phyloP scores from a whole-genome alignment of 2,329 filamentous ascomycete genomes.

The Microsporum canis region DNA sequence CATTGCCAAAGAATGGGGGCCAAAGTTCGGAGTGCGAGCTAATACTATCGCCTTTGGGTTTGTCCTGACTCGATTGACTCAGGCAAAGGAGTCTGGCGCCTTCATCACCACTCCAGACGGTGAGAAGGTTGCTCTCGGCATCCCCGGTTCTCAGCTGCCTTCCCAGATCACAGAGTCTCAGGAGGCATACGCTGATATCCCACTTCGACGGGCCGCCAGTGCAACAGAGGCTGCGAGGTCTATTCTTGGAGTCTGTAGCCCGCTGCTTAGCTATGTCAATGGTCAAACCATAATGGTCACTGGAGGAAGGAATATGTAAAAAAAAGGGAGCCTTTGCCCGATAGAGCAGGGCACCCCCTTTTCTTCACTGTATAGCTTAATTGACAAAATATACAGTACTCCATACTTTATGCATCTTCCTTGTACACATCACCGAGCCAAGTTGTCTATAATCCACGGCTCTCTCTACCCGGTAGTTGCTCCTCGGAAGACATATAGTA shows the following conservation, averaged over 20 bases:
- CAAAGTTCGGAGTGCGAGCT: constrained; percentile 64
- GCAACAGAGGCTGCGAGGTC: constrained; percentile 69
- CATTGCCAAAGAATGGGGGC: constrained; percentile 87
- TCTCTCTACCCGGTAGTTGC: neutral
- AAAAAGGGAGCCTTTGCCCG: neutral
- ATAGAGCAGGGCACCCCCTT: neutral
- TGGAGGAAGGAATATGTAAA: constrained; percentile 56
- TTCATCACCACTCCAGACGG: constrained; percentile 68
- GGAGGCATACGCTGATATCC: constrained; percentile 55
- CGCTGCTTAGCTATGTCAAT: constrained; percentile 71
- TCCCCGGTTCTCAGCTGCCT: constrained; percentile 49
- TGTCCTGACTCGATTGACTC: constrained; percentile 69
- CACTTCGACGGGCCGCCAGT: constrained; percentile 62
- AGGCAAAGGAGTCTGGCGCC: constrained; percentile 71
- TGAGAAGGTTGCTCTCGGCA: constrained; percentile 61
- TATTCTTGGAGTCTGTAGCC: constrained; percentile 68
- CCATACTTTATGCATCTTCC: neutral
- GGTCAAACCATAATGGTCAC: constrained; percentile 83
- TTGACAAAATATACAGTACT: neutral
- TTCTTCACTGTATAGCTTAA: neutral
- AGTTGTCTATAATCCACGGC: neutral
- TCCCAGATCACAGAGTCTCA: constrained; percentile 19
- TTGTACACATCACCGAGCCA: neutral
- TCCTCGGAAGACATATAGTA: neutral
- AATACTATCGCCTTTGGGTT: constrained; percentile 80